Evolutionary conservation across 192 early-diverging fungal genomes (phyloP).

Genomic region (Neocallimastix lanati): DNA sequence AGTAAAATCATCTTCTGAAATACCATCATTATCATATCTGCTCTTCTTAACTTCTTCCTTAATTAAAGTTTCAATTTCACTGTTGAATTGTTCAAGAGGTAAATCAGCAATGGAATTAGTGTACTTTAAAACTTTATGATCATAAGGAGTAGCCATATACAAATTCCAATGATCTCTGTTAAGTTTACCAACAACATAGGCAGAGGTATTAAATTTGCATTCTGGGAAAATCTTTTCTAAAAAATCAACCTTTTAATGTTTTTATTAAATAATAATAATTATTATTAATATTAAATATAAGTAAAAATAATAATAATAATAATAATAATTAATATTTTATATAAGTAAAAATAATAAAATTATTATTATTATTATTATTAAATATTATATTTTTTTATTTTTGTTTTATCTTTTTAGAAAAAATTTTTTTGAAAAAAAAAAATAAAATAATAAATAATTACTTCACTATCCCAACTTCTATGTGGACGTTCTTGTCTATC

Average conservation of each 20-base stretch:
- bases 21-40: background rate
- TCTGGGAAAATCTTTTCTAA: slow-evolving; percentile 26
- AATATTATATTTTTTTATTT: no score
- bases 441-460: slow-evolving; percentile 22
- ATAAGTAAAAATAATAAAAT: background rate
- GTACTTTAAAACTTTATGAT: background rate
- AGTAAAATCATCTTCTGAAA: slow-evolving; percentile 57
- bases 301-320: background rate
- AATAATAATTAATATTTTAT: background rate
- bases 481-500: slow-evolving; percentile 75
- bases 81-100: background rate
- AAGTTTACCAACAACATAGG: slow-evolving; percentile 81
- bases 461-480: slow-evolving; percentile 81
- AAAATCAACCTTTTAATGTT: slow-evolving; percentile 14
- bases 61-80: slow-evolving; percentile 2
- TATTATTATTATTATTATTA: no score
- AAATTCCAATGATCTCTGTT: slow-evolving; percentile 95
- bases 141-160: slow-evolving; percentile 59
- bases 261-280: background rate
- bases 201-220: slow-evolving; percentile 29
- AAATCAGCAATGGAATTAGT: slow-evolving; percentile 14
- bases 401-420: no score
- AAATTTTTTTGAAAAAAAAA: no score
- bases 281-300: background rate
- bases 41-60: background rate